Evolutionary conservation across 768 basidiomycete genomes (phyloP).

Genomic region (Lactifluus piperatus): DNA sequence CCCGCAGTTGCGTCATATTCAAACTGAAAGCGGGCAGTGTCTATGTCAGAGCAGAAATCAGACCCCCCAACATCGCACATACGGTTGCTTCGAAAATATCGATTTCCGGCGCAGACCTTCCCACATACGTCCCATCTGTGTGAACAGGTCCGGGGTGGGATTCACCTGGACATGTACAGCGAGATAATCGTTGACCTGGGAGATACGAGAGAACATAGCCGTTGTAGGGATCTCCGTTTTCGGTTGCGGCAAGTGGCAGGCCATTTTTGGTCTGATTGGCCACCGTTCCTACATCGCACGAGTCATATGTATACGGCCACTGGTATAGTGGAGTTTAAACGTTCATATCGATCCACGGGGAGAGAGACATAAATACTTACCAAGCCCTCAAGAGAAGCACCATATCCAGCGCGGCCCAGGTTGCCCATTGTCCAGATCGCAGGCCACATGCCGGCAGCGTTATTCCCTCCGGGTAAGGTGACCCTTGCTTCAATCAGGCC

Average conservation of each 20-base stretch:
- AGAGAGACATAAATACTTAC: slow-evolving; percentile 32
- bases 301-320: slow-evolving; percentile 81
- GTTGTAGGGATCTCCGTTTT: slow-evolving; percentile 47
- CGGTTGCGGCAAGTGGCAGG: slow-evolving; percentile 48
- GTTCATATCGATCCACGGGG: not conserved
- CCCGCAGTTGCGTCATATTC: not conserved
- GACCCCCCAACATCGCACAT: not conserved
- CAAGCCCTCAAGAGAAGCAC: slow-evolving; percentile 77
- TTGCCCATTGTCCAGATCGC: slow-evolving; percentile 79
- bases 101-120: slow-evolving; percentile 62
- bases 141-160: slow-evolving; percentile 44
- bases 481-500: slow-evolving; percentile 67
- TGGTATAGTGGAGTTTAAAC: slow-evolving; percentile 21
- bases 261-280: slow-evolving; percentile 74
- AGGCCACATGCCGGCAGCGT: slow-evolving; percentile 64
- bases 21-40: not conserved
- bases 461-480: slow-evolving; percentile 57
- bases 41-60: not conserved
- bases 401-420: slow-evolving; percentile 82
- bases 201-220: slow-evolving; percentile 65
- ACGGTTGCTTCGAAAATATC: slow-evolving; percentile 56
- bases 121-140: slow-evolving; percentile 49
- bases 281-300: slow-evolving; percentile 89
- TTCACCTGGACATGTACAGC: slow-evolving; percentile 33
- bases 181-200: slow-evolving; percentile 52